A percentile compares a stretch with the other conserved stretches of the same genome.
Evolutionary conservation across 164 flowering plant species (phyloP).

Genomic region (Piper betle): DNA sequence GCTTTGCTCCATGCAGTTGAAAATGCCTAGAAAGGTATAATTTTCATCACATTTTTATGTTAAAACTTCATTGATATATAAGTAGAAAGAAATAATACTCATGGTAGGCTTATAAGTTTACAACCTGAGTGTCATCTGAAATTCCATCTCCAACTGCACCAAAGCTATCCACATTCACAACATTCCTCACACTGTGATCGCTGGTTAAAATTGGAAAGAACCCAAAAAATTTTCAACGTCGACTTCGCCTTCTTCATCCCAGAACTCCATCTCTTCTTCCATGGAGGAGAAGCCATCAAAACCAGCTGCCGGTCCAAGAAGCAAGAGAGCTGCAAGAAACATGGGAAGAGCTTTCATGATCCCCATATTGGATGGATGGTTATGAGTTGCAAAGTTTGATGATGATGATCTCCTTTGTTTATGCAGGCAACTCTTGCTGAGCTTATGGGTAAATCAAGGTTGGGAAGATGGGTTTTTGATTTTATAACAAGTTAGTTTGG

Average conservation of each 20-base stretch:
- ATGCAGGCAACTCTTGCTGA: constrained; percentile 9
- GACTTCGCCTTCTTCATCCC: constrained; percentile 30
- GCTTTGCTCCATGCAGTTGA: constrained; percentile 58
- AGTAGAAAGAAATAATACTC: not conserved
- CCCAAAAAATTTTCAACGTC: constrained; percentile 8
- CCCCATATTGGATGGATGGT: constrained; percentile 28
- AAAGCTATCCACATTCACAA: constrained; percentile 75
- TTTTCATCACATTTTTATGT: not conserved
- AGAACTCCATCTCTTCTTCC: constrained; percentile 28
- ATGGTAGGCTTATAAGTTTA: not conserved
- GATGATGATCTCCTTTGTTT: constrained; percentile 3
- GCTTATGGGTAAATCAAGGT: constrained; percentile 24
- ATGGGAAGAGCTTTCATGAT: constrained; percentile 7
- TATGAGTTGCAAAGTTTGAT: too few relatives aligned
- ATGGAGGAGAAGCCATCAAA: constrained; percentile 12
- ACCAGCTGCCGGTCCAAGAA: constrained; percentile 17
- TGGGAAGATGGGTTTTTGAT: constrained; percentile 27
- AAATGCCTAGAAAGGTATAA: constrained; percentile 43
- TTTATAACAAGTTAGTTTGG: constrained; percentile 26
- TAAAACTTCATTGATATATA: not conserved
- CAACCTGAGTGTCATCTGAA: constrained; percentile 88
- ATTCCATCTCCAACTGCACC: constrained; percentile 92
- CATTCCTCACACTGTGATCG: constrained; percentile 29
- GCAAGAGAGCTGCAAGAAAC: constrained; percentile 29
- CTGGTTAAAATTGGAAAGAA: constrained; percentile 25